A percentile compares a stretch with the other conserved stretches of the same genome.
These are phyloP conservation scores for Colletotrichum falcatum DNA, from an alignment of 2,329 filamentous ascomycete genomes.

Conservation along the genomic window DNA sequence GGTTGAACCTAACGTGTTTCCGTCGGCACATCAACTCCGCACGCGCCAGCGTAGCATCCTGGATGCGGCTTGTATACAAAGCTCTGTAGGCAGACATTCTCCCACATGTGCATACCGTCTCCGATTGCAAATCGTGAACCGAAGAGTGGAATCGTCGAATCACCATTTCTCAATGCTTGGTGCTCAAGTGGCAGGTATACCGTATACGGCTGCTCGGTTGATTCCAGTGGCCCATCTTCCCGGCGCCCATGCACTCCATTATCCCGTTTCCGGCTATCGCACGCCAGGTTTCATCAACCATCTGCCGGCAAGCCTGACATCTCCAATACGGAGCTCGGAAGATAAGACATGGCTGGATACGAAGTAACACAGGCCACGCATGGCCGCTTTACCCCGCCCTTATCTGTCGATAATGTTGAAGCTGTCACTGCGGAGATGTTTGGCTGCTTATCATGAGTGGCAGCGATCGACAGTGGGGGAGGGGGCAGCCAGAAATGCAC, in stretches of 20 bases:
- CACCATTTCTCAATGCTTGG: not conserved
- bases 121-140: not conserved
- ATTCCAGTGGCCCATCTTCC: not conserved
- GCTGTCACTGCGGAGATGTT: conserved; percentile 5
- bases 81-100: not conserved
- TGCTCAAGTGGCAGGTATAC: not conserved
- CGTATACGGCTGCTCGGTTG: not conserved
- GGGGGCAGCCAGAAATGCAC: not conserved
- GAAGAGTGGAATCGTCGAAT: not conserved
- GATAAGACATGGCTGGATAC: conserved; percentile 26
- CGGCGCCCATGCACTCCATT: not conserved
- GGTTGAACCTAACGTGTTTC: not conserved
- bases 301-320: not conserved
- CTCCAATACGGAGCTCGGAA: not conserved
- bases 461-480: conserved; percentile 26
- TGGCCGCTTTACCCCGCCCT: conserved; percentile 27
- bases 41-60: not conserved
- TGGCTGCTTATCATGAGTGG: conserved; percentile 18
- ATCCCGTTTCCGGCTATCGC: not conserved
- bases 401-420: conserved; percentile 14
- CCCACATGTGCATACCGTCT: not conserved
- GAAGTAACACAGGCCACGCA: not conserved
- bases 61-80: conserved; percentile 4
- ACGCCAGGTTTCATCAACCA: not conserved
- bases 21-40: not conserved